Evolutionary conservation across 257 asterid species (phyloP).

Genomic region (Ilex asprella): DNA sequence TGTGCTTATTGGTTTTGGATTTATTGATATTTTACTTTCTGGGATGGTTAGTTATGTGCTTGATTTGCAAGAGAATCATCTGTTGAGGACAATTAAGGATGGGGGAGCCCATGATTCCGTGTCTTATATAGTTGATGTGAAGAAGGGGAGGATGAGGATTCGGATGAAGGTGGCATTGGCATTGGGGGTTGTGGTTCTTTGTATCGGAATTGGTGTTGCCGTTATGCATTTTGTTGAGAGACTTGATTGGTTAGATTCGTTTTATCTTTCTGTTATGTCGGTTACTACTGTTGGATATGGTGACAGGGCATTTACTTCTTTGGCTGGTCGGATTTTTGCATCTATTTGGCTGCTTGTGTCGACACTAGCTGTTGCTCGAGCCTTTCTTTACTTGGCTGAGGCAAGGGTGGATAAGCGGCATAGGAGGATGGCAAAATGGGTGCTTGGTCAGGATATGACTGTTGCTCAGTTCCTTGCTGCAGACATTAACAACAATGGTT

Average conservation of each 20-base stretch:
- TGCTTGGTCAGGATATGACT: slow-evolving; percentile 89
- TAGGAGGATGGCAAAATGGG: slow-evolving; percentile 86
- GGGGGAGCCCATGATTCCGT: slow-evolving; percentile 46
- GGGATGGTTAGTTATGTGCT: slow-evolving; percentile 94
- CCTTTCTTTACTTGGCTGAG: slow-evolving; percentile 96
- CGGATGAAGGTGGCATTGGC: slow-evolving; percentile 90
- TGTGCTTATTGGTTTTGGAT: slow-evolving; percentile 93
- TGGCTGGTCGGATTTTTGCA: slow-evolving; percentile 81
- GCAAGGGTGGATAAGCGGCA: slow-evolving; percentile 86
- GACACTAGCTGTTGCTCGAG: slow-evolving; percentile 95
- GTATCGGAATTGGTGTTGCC: slow-evolving; percentile 75
- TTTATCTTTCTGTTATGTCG: slow-evolving; percentile 89
- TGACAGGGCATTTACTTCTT: slow-evolving; percentile 71
- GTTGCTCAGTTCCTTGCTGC: slow-evolving; percentile 97
- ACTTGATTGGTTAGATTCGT: slow-evolving; percentile 67
- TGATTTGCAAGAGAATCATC: slow-evolving; percentile 85
- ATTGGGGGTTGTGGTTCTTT: slow-evolving; percentile 77
- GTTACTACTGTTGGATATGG: slow-evolving; percentile 98
- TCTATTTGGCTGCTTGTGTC: slow-evolving; percentile 95
- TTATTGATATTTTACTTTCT: slow-evolving; percentile 68
- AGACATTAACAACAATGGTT: slow-evolving; percentile 84
- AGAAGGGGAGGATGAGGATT: slow-evolving; percentile 97
- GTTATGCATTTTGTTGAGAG: slow-evolving; percentile 81
- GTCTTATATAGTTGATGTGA: slow-evolving; percentile 73
- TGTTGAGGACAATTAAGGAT: slow-evolving; percentile 59